These are phyloP conservation scores for Nitzschia sp. DNA, from an alignment of 108 stramenopile genomes.

Conservation along the genomic window DNA sequence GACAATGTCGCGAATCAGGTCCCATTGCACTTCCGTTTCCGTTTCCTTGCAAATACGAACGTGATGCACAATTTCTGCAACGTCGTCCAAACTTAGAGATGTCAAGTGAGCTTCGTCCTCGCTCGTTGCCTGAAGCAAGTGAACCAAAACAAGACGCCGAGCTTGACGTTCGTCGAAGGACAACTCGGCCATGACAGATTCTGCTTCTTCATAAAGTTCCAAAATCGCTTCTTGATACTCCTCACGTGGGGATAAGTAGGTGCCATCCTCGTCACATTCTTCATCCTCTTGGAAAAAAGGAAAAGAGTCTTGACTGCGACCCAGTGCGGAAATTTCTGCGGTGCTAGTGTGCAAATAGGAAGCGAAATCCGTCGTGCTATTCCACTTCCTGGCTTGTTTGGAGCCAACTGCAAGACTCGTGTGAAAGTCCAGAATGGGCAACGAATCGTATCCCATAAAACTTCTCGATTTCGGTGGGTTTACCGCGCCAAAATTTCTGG, in stretches of 20 bases:
- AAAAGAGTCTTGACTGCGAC: background rate
- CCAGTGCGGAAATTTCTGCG: background rate
- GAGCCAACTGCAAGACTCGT: background rate
- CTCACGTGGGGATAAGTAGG: background rate
- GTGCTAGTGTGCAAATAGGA: background rate
- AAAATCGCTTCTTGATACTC: constrained; percentile 4
- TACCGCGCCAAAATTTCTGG: background rate
- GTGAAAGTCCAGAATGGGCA: background rate
- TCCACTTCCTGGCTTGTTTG: background rate
- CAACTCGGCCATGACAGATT: background rate
- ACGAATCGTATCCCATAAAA: background rate
- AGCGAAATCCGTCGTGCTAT: background rate
- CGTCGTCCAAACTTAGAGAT: background rate
- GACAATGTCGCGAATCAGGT: constrained; percentile 8
- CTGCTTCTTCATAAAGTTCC: background rate
- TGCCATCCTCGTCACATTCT: background rate
- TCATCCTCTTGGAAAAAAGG: background rate
- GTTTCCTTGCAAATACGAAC: background rate
- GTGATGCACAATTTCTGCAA: constrained; percentile 11
- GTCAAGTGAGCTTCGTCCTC: constrained; percentile 13
- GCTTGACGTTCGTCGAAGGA: background rate
- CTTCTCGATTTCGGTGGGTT: background rate
- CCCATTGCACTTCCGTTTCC: constrained; percentile 9
- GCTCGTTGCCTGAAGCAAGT: constrained; percentile 9
- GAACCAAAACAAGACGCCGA: constrained; percentile 2